Evolutionary conservation across 164 flowering plant genomes (phyloP).

Genomic region (Chloranthus sessilifolius): DNA sequence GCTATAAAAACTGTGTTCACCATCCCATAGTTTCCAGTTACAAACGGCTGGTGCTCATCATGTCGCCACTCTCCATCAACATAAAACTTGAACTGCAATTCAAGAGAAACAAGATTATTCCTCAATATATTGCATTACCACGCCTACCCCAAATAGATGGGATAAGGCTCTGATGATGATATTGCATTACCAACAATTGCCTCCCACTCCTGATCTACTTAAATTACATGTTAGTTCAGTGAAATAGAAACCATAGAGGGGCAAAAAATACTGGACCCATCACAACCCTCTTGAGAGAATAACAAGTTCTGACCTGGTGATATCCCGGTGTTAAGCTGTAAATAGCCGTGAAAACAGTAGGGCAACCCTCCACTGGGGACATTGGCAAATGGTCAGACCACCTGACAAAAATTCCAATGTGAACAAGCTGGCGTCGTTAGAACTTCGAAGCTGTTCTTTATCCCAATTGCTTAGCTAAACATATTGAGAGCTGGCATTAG

Average conservation of each 20-base stretch:
- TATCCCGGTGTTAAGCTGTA: conserved; percentile 65
- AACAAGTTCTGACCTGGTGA: conserved; percentile 59
- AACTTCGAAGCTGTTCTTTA: too few species aligned
- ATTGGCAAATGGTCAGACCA: conserved; percentile 70
- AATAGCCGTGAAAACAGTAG: conserved; percentile 72
- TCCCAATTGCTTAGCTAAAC: too few species aligned
- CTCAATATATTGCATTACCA: not conserved
- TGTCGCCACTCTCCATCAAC: conserved; percentile 97
- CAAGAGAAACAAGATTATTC: conserved; percentile 1
- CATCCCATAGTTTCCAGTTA: conserved; percentile 54
- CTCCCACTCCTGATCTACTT: too few species aligned
- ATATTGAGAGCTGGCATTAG: too few species aligned
- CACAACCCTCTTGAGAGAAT: too few species aligned
- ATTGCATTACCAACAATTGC: too few species aligned
- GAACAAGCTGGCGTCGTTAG: not conserved
- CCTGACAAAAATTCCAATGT: conserved; percentile 26
- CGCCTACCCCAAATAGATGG: too few species aligned
- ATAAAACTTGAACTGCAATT: conserved; percentile 74
- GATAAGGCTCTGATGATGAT: too few species aligned
- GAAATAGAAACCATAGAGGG: too few species aligned
- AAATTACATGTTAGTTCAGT: too few species aligned
- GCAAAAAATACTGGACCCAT: too few species aligned
- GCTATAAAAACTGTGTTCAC: conserved; percentile 66
- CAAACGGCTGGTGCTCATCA: conserved; percentile 61
- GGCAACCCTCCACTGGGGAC: conserved; percentile 90